A percentile compares a stretch with the other conserved stretches of the same genome.
Conservation (phyloP, 2,329 filamentous ascomycete genomes). For the Diaporthe caulivora region DNA sequence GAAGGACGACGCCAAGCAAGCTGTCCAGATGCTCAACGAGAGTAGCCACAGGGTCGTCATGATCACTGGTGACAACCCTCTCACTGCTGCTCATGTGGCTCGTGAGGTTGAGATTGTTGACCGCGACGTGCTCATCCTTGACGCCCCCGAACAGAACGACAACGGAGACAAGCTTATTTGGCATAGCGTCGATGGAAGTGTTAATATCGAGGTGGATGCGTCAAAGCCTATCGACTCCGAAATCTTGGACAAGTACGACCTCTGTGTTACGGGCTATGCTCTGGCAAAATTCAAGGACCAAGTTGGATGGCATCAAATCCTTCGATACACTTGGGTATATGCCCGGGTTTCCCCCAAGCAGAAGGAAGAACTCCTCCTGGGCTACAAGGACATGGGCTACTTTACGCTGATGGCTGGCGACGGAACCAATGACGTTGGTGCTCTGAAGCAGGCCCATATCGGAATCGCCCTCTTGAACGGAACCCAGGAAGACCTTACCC, state of each 20-base stretch:
- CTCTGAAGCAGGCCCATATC: slow-evolving; percentile 97
- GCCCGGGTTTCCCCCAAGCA: slow-evolving; percentile 98
- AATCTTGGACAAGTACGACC: slow-evolving; percentile 87
- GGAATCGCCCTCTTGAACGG: slow-evolving; percentile 97
- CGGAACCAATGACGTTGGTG: slow-evolving; percentile 97
- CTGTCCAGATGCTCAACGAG: slow-evolving; percentile 97
- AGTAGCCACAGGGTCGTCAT: slow-evolving; percentile 98
- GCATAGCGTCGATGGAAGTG: slow-evolving; percentile 93
- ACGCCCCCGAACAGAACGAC: slow-evolving; percentile 91
- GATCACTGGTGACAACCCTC: slow-evolving; percentile 98
- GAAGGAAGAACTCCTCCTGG: slow-evolving; percentile 98
- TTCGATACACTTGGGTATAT: slow-evolving; percentile 96
- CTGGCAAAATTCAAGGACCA: slow-evolving; percentile 89
- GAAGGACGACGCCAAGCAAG: slow-evolving; percentile 94
- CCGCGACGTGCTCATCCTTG: slow-evolving; percentile 92
- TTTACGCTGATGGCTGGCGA: slow-evolving; percentile 99
- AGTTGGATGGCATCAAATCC: slow-evolving; percentile 78
- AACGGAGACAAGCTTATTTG: slow-evolving; percentile 87
- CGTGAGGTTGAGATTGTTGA: slow-evolving; percentile 98
- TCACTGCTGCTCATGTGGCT: slow-evolving; percentile 96
- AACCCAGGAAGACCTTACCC: slow-evolving; percentile 88
- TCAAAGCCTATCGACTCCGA: slow-evolving; percentile 82
- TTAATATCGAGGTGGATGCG: slow-evolving; percentile 87
- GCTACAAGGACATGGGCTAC: slow-evolving; percentile 95
- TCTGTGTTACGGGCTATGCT: slow-evolving; percentile 96